Evolutionary conservation across 2,329 filamentous ascomycete species (phyloP), one percentile per base, ranked within the genome.

Genomic region (Didymella arachidicola): DNA sequence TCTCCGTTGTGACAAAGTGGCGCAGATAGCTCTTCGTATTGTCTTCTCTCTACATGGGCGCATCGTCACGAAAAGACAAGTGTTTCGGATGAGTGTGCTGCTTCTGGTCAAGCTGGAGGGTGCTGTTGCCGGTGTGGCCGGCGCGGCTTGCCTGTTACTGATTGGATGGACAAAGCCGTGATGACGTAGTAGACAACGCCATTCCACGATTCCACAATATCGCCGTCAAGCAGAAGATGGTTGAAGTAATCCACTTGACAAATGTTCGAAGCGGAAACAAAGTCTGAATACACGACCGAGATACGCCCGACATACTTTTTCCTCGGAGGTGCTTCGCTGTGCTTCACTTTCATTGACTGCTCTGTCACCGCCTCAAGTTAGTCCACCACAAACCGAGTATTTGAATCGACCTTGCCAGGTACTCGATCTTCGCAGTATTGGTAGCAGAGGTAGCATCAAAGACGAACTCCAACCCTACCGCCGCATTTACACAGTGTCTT

Each of bases 31-130:
- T 48, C 14, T 36, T 45, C 18, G 39, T 34, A 16, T 27, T 38
- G 22, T 22, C 19, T 36, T 44, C 32, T 36, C 4, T n/a, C 32
- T n/a, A n/a, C n/a, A 16, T 43, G 45, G 27, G 27, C 18, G 19
- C 22, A 14, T 47, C 19, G 42, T 43, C 26, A 36, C 25, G 5
- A 26, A 43, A 43, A 36, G 27, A 22, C 12, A 27, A 50, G 30
- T n/a, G 29, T 54, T 44, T 59, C 56, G 50, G 56, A n/a, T 32
- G 32, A 38, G 38, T 30, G 32, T 54, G 49, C 56, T 59, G 43
- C 29, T 58, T 54, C 32, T 34, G 51, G 56, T 27, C 39, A 54
- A 50, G 46, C 26, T 59, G 39, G n/a, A 18, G 19, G 32, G 27
- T 19, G 8, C 12, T 36, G 27, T 22, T 50, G 56, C 39, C 56